Conservation (phyloP, 768 basidiomycete genomes). For the Fomitopsis serialis region DNA sequence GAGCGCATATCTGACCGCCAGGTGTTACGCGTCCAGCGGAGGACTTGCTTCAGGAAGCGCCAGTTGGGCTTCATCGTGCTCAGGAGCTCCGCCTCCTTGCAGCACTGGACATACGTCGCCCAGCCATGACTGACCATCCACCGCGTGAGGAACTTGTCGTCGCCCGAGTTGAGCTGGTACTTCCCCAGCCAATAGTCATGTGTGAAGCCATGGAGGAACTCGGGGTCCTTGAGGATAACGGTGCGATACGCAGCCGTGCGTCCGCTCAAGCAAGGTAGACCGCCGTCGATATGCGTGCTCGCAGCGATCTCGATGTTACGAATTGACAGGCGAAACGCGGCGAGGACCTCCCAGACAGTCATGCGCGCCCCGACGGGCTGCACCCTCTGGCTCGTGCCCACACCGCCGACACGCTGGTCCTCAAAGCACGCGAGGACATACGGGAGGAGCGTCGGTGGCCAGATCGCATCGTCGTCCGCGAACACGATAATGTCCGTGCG, state of each 20-base stretch:
- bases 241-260: constrained; percentile 93
- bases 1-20: constrained; percentile 89
- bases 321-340: constrained; percentile 88
- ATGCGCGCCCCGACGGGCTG: constrained; percentile 70
- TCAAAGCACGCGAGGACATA: constrained; percentile 90
- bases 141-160: constrained; percentile 90
- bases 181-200: constrained; percentile 93
- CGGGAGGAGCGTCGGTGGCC: constrained; percentile 88
- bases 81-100: constrained; percentile 78
- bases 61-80: constrained; percentile 97
- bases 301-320: constrained; percentile 90
- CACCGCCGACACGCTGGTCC: constrained; percentile 90
- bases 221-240: constrained; percentile 91
- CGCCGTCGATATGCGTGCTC: constrained; percentile 90
- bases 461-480: constrained; percentile 93
- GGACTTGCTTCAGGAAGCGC: constrained; percentile 90
- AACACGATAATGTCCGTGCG: constrained; percentile 93
- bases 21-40: constrained; percentile 92
- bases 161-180: constrained; percentile 91
- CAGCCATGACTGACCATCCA: constrained; percentile 98
- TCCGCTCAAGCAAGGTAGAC: constrained; percentile 86
- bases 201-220: constrained; percentile 89
- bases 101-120: constrained; percentile 90
- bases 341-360: constrained; percentile 95
- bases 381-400: constrained; percentile 87